Percentiles rank a stretch among this genome's conserved stretches.
Conservation (phyloP, 306 rosid species). For the Corylus americana region DNA sequence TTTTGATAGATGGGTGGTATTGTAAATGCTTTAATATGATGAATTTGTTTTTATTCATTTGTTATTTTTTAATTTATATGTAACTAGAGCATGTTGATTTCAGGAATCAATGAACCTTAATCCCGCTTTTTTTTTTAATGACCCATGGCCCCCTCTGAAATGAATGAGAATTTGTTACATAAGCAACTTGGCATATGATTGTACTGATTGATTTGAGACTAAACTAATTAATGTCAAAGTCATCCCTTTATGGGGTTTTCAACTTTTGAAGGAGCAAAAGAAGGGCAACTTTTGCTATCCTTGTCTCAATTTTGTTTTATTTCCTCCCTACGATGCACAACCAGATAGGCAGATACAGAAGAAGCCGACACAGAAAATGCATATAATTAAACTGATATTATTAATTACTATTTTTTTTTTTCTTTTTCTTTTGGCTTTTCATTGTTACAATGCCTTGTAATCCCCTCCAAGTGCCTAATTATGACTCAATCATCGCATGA, state of each 20-base stretch:
- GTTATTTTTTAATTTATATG: no score
- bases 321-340: neutral
- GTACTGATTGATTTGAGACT: neutral
- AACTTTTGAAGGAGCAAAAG: neutral
- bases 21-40: neutral
- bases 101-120: no score
- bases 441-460: neutral
- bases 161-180: neutral
- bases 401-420: neutral
- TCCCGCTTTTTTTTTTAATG: neutral
- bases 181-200: neutral
- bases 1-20: neutral
- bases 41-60: neutral
- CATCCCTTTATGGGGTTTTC: neutral
- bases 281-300: neutral
- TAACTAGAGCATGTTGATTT: no score
- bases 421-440: neutral
- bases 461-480: neutral
- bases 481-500: conserved; percentile 4
- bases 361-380: neutral
- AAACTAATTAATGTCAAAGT: neutral
- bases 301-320: neutral
- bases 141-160: neutral
- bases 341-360: no score
- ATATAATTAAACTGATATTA: neutral